phyloP scores from a whole-genome alignment of 257 asterid species.

The Solanum appendiculatum region DNA sequence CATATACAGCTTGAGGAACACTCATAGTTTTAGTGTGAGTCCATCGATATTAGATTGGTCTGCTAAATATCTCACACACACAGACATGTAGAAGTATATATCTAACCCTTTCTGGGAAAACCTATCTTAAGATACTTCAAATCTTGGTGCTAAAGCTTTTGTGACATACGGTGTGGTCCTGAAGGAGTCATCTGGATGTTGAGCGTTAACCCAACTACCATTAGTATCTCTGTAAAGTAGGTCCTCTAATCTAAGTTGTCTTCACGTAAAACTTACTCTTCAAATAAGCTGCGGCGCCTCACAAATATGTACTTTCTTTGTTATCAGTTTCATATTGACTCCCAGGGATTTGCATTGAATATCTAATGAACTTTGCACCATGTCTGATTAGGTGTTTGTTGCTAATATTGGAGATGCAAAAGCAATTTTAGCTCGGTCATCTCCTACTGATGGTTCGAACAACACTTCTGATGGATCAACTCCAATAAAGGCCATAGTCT shows the following conservation, averaged over 20 bases:
- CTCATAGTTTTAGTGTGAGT: neutral
- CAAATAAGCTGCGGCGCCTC: neutral
- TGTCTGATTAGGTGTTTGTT: conserved; percentile 56
- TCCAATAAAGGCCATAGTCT: conserved; percentile 60
- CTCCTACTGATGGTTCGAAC: conserved; percentile 33
- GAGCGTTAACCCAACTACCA: neutral
- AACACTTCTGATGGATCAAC: conserved; percentile 17
- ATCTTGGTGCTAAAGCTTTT: neutral
- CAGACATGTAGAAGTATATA: neutral
- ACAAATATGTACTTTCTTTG: neutral
- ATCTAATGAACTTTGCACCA: neutral
- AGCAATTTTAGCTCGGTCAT: conserved; percentile 79
- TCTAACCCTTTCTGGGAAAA: neutral
- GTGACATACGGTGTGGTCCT: neutral
- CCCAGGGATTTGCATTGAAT: neutral
- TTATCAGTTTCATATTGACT: neutral
- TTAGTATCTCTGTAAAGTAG: neutral
- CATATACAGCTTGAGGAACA: neutral
- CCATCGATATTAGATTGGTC: neutral
- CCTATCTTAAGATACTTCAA: neutral
- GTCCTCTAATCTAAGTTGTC: neutral
- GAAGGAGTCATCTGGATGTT: neutral
- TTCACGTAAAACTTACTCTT: neutral
- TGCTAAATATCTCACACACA: neutral
- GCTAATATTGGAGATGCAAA: conserved; percentile 92